Percentiles rank a stretch among this genome's conserved stretches.
phyloP scores from a whole-genome alignment of 306 rosid species.

The Cicer chorassanicum region DNA sequence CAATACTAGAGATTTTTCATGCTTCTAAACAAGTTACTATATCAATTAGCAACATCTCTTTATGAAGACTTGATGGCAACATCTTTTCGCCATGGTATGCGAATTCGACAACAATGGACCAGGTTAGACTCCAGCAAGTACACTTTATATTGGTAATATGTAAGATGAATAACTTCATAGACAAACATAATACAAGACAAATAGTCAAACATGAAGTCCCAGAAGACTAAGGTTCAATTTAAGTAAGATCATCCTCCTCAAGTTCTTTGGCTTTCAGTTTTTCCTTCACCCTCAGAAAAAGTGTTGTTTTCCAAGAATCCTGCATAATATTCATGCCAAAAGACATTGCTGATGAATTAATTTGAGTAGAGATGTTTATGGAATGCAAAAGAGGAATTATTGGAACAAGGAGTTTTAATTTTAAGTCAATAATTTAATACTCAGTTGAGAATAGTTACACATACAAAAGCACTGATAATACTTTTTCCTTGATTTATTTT shows the following conservation, averaged over 20 bases:
- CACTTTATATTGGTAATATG: slow-evolving; percentile 41
- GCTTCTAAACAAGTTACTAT: background rate
- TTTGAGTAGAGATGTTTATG: background rate
- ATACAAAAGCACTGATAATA: background rate
- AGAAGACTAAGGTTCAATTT: slow-evolving; percentile 35
- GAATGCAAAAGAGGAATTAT: slow-evolving; percentile 21
- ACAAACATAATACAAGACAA: slow-evolving; percentile 44
- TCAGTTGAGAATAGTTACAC: background rate
- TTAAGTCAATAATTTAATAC: background rate
- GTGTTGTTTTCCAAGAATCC: slow-evolving; percentile 97
- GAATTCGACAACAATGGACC: no score
- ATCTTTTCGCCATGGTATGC: no score
- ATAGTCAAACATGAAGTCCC: slow-evolving; percentile 48
- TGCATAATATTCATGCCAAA: slow-evolving; percentile 42
- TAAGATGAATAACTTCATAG: slow-evolving; percentile 45
- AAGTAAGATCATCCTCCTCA: slow-evolving; percentile 98
- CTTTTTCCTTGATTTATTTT: background rate
- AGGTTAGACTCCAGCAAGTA: slow-evolving; percentile 33
- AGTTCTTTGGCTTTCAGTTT: slow-evolving; percentile 95
- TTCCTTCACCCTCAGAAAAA: slow-evolving; percentile 96
- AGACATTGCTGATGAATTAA: slow-evolving; percentile 11
- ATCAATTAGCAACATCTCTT: background rate
- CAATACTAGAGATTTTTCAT: background rate
- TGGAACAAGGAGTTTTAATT: background rate
- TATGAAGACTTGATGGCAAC: no score